phyloP scores from a whole-genome alignment of 768 basidiomycete genomes.

The Tylopilus plumbeoviolaceoides region DNA sequence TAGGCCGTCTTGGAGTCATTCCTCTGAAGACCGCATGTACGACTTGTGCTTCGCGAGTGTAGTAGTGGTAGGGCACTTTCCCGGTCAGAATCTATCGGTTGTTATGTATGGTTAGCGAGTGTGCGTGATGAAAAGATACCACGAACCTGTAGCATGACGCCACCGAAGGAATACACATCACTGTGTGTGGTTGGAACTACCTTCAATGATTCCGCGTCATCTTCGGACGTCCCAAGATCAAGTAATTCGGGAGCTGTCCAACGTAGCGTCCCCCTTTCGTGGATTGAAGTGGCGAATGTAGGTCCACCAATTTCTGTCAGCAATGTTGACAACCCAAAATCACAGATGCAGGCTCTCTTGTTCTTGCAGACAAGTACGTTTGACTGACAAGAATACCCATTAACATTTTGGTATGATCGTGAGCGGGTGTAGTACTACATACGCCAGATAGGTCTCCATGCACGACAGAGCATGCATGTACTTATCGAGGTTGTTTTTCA shows the following conservation, averaged over 20 bases:
- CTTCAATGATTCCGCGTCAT: background rate
- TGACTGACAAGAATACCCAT: background rate
- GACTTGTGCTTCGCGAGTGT: conserved; percentile 5
- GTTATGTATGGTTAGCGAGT: background rate
- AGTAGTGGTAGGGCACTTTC: conserved; percentile 16
- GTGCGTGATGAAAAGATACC: no score
- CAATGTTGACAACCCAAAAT: conserved; percentile 8
- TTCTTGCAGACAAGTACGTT: background rate
- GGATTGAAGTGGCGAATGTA: conserved; percentile 2
- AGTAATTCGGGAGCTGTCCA: conserved; percentile 6
- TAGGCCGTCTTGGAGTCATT: background rate
- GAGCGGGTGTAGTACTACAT: background rate
- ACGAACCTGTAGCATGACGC: no score
- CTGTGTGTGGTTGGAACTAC: background rate
- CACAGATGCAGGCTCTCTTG: background rate
- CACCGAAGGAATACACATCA: background rate
- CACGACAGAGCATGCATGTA: conserved; percentile 11
- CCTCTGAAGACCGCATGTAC: conserved; percentile 7
- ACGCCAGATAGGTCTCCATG: conserved; percentile 11
- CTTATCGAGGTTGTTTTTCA: conserved; percentile 1
- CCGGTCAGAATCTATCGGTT: conserved; percentile 6
- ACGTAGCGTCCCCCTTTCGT: background rate
- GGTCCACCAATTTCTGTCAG: conserved; percentile 1
- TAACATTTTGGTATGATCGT: background rate
- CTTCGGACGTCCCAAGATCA: background rate